Evolutionary conservation across 805 yeast genomes (phyloP), one percentile per base, ranked within the genome.

Genomic region (Zygosaccharomyces gambellarensis): DNA sequence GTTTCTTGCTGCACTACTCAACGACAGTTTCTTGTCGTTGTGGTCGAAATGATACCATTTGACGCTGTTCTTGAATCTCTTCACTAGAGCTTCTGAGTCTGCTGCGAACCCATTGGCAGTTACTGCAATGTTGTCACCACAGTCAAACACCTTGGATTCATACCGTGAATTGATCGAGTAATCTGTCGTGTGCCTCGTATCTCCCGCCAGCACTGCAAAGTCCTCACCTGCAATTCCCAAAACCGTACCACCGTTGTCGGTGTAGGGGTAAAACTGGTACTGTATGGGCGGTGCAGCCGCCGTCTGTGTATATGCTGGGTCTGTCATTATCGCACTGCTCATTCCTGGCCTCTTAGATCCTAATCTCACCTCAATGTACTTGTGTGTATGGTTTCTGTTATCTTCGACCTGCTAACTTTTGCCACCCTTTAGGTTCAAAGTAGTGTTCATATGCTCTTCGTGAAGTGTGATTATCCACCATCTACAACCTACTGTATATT

Each of bases 221-320:
- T 94, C 97, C 67, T 89, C 87, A 45, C 99, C 99, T 1, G 99
- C 97, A 70, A 94, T 94, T 46, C 98, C 99, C 58, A 94, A 73
- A 48, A 92, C 90, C 6, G 98, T 92, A 63, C 99, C 99, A 61
- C 99, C 99, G 62, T 90, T 89, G 70, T 90, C 96, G 28, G 92
- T 74, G 73, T 90, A 90, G 34, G 97, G 97, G 65, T 90, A 89
- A 73, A 90, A 90, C 68, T 85, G 78, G 69, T 90, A 96, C 67
- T 90, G 96, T 65, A 90, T 89, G 52, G 97, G 97, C 30, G 69
- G 71, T 9, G 64, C 63, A 7, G 68, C 72, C 29, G 68, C 68
- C 57, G 80, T 86, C 21, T 78, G 72, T 2, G 83, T 77, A 63
- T 83, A 83, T 59, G 38, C 38, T 10, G 22, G 38, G 14, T 85